Evolutionary conservation across 2,329 filamentous ascomycete genomes (phyloP), one percentile per base, ranked within the genome.

Genomic region (Colletotrichum scovillei): DNA sequence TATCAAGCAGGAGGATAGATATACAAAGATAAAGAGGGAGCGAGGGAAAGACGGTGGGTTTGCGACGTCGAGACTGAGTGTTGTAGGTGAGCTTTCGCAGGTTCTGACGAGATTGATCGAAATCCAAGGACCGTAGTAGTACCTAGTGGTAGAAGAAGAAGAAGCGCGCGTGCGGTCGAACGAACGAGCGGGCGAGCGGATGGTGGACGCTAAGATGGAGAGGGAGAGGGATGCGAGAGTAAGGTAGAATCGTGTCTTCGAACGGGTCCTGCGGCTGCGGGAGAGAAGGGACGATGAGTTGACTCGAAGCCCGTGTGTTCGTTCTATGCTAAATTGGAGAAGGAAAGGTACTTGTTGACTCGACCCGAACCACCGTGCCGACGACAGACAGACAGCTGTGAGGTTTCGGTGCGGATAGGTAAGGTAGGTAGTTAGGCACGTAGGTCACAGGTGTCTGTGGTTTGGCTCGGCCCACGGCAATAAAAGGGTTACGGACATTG

Each of bases 241-340:
- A 42, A 42, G 38, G 38, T 42, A 55, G 60, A 53, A 16, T 35
- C 24, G 24, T 57, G 28, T 57, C 63, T 65, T 65, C 38, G 38
- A 42, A 19, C 38, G 14, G 38, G 38, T 19, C 38, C 38, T 35
- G 24, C 55, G n/a, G 16, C 16, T 55, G 63, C 22, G 19, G 42
- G 7, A 49, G 42, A 49, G 52, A 52, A 49, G 52, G 63, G 30
- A 16, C 52, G 63, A 42, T 42, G 38, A 42, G 38, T 42, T 42
- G 38, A 64, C 52, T 65, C 63, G 63, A 42, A 56, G 63, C 16
- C 63, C 22, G 63, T 65, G 63, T 22, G 63, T 46, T 42, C 49
- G 5, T 42, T 56, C 52, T n/a, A 42, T 19, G 32, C 35, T 16
- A 26, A n/a, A 35, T 28, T 16, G 8, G 28, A 65, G 24, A 26